These are phyloP conservation scores for Spergularia azorica DNA, from an alignment of 179 eudicot genomes.

Conservation along the genomic window DNA sequence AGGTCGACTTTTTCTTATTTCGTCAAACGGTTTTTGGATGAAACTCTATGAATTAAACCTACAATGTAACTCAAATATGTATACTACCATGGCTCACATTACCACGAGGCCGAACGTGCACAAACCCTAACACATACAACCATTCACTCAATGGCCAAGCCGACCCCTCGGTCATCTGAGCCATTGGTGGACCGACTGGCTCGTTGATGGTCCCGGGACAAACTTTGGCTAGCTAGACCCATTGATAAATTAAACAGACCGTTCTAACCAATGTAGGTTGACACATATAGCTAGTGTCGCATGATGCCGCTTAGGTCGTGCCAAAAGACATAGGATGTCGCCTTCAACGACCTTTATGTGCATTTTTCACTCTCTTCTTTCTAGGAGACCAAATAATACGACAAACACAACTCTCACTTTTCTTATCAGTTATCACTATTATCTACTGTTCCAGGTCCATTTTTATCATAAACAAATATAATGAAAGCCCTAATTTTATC, in stretches of 20 bases:
- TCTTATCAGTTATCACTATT: not conserved
- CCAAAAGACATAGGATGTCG: slow-evolving; percentile 28
- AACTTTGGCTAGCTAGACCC: not conserved
- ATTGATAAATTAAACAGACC: not conserved
- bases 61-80: no score
- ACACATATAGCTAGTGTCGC: not conserved
- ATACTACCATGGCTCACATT: no score
- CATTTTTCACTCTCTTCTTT: not conserved
- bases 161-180: no score
- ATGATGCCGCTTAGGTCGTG: slow-evolving; percentile 21
- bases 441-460: not conserved
- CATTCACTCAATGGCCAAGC: no score
- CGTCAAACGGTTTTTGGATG: no score
- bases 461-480: not conserved
- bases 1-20: no score
- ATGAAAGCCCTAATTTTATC: slow-evolving; percentile 16
- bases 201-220: not conserved
- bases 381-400: slow-evolving; percentile 1
- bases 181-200: no score
- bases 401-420: slow-evolving; percentile 1
- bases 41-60: no score
- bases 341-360: not conserved
- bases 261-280: not conserved
- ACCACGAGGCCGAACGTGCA: no score
- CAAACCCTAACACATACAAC: no score